A percentile compares a stretch with the other conserved stretches of the same genome.
phyloP scores from a whole-genome alignment of 1,284 basidiomycete species.

The Butyriboletus appendiculatus region DNA sequence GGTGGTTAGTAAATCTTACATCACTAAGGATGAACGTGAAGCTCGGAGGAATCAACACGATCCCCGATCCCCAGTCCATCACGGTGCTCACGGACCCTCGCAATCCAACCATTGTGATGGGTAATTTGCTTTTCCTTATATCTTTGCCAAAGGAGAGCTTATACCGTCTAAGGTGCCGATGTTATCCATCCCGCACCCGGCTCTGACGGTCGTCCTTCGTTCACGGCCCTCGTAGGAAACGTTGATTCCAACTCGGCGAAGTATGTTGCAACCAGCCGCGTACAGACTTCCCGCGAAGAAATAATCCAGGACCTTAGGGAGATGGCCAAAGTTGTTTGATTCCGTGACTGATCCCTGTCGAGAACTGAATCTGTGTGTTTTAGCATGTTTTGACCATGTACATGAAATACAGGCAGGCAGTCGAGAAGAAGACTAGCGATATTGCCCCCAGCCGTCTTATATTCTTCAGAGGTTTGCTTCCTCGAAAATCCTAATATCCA shows the following conservation, averaged over 20 bases:
- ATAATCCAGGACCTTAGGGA: slow-evolving; percentile 70
- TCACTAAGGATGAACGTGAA: slow-evolving; percentile 72
- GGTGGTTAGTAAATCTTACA: slow-evolving; percentile 1
- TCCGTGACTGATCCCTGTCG: not conserved
- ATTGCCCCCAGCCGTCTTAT: slow-evolving; percentile 64
- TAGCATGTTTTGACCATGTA: slow-evolving; percentile 58
- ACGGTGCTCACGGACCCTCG: slow-evolving; percentile 62
- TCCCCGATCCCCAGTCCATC: slow-evolving; percentile 65
- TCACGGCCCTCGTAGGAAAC: slow-evolving; percentile 72
- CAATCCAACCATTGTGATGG: slow-evolving; percentile 78
- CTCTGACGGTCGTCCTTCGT: slow-evolving; percentile 70
- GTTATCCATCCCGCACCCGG: slow-evolving; percentile 80
- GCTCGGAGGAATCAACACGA: slow-evolving; percentile 74
- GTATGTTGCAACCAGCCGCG: slow-evolving; percentile 55
- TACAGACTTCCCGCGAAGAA: slow-evolving; percentile 69
- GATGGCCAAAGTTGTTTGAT: slow-evolving; percentile 53
- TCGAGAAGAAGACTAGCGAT: slow-evolving; percentile 51
- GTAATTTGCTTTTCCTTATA: slow-evolving; percentile 33
- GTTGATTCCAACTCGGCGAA: slow-evolving; percentile 66
- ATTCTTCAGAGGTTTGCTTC: slow-evolving; percentile 63
- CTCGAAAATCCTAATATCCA: not conserved
- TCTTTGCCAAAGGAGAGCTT: not conserved
- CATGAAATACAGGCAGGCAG: slow-evolving; percentile 49
- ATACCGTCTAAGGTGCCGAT: slow-evolving; percentile 55
- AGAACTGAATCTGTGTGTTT: slow-evolving; percentile 13